These are phyloP conservation scores for Crinitomyces ghanaensis DNA, from an alignment of 805 yeast genomes.

Conservation along the genomic window DNA sequence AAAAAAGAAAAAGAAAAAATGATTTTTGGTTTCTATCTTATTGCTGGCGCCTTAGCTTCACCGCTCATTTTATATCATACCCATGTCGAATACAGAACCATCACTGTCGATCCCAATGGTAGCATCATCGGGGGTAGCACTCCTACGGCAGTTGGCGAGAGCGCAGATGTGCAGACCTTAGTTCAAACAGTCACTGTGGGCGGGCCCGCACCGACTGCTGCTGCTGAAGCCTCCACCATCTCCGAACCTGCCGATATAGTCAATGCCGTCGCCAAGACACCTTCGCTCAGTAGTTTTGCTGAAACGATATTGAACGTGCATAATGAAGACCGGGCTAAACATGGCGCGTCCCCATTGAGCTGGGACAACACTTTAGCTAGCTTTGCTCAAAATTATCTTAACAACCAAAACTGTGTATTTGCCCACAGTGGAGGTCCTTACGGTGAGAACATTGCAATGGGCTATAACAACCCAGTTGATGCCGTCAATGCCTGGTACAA, in stretches of 20 bases:
- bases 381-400: slow-evolving; percentile 45
- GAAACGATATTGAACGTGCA: slow-evolving; percentile 14
- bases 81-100: slow-evolving; percentile 9
- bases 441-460: slow-evolving; percentile 78
- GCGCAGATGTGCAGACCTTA: slow-evolving; percentile 1
- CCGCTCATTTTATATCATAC: slow-evolving; percentile 15
- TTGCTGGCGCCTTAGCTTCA: slow-evolving; percentile 11
- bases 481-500: slow-evolving; percentile 64
- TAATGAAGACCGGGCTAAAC: slow-evolving; percentile 20
- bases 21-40: slow-evolving; percentile 3
- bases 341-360: slow-evolving; percentile 27
- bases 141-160: slow-evolving; percentile 5
- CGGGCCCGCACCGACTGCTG: slow-evolving; percentile 2
- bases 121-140: slow-evolving; percentile 4
- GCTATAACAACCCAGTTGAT: slow-evolving; percentile 37
- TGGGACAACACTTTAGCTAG: slow-evolving; percentile 47
- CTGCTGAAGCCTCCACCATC: slow-evolving; percentile 4
- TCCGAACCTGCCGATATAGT: slow-evolving; percentile 8
- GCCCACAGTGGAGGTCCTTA: slow-evolving; percentile 55
- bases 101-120: slow-evolving; percentile 11
- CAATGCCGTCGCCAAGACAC: no score
- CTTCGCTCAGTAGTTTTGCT: slow-evolving; percentile 8
- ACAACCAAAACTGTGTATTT: slow-evolving; percentile 37
- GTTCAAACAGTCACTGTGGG: not conserved
- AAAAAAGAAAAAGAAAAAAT: no score